Conservation (phyloP, 805 yeast genomes). For the Ogataea methylovora region DNA sequence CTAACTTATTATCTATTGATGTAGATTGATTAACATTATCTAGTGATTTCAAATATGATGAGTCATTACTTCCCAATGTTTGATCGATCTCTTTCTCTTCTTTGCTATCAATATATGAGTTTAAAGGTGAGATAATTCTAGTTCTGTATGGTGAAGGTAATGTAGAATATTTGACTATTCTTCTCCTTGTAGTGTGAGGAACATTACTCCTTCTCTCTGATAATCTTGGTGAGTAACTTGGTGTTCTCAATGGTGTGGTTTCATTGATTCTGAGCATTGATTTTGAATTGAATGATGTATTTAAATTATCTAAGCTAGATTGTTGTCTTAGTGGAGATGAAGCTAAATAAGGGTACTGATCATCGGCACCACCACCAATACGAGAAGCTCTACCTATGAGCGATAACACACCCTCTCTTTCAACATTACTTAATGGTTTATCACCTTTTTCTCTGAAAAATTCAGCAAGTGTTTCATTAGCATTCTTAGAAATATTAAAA, state of each 20-base stretch:
- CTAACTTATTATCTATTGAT: too few species aligned
- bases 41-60: too few species aligned
- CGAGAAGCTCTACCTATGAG: conserved; percentile 36
- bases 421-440: conserved; percentile 63
- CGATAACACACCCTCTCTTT: conserved; percentile 74
- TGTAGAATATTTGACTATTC: conserved; percentile 21
- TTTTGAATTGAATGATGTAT: background rate
- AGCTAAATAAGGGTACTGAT: conserved; percentile 1
- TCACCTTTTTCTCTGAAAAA: conserved; percentile 75
- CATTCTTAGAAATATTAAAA: conserved; percentile 25
- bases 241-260: background rate
- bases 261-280: too few species aligned
- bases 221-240: background rate
- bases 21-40: too few species aligned
- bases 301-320: background rate
- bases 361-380: conserved; percentile 1
- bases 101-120: conserved; percentile 12
- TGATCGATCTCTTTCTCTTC: conserved; percentile 4
- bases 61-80: background rate
- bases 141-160: conserved; percentile 20
- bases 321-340: background rate
- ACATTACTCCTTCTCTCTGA: conserved; percentile 4
- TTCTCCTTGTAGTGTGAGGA: conserved; percentile 15
- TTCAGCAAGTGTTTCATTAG: conserved; percentile 56
- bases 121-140: conserved; percentile 21